phyloP scores from a whole-genome alignment of 805 yeast species.

The Lipomyces japonicus region DNA sequence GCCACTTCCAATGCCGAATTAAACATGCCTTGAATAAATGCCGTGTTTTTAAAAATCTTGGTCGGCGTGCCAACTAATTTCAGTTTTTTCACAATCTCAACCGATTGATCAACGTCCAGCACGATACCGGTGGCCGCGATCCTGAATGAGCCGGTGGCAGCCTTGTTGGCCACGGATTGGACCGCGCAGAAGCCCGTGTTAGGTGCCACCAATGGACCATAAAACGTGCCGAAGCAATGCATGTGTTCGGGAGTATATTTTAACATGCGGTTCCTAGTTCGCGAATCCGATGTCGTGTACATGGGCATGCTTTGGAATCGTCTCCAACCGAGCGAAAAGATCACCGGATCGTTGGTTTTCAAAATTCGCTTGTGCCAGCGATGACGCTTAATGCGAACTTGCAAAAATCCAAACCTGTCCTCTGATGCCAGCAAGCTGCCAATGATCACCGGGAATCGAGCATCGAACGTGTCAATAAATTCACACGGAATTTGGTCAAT shows the following conservation, averaged over 20 bases:
- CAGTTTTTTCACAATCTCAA: constrained; percentile 91
- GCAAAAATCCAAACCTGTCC: constrained; percentile 85
- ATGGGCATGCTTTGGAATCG: constrained; percentile 95
- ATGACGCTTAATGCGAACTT: constrained; percentile 92
- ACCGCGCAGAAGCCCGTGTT: constrained; percentile 97
- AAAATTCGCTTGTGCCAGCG: constrained; percentile 98
- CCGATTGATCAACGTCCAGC: constrained; percentile 82
- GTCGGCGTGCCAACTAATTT: constrained; percentile 93
- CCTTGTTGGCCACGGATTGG: constrained; percentile 76
- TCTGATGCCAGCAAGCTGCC: constrained; percentile 93
- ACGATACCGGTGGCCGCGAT: constrained; percentile 96
- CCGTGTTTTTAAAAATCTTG: constrained; percentile 91
- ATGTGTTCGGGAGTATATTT: constrained; percentile 98
- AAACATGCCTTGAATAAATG: constrained; percentile 96
- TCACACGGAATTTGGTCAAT: constrained; percentile 85
- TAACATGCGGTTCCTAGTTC: constrained; percentile 96
- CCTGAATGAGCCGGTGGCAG: constrained; percentile 85
- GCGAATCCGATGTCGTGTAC: constrained; percentile 92
- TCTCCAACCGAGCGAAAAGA: constrained; percentile 95
- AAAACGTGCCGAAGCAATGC: constrained; percentile 90
- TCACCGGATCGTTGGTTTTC: constrained; percentile 92
- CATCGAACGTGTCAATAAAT: constrained; percentile 79
- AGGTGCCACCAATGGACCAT: constrained; percentile 96
- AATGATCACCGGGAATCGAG: constrained; percentile 75
- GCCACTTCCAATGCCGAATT: constrained; percentile 90